These are phyloP conservation scores for Polysphondylium violaceum DNA, from an alignment of 78 protist species.

Conservation along the genomic window DNA sequence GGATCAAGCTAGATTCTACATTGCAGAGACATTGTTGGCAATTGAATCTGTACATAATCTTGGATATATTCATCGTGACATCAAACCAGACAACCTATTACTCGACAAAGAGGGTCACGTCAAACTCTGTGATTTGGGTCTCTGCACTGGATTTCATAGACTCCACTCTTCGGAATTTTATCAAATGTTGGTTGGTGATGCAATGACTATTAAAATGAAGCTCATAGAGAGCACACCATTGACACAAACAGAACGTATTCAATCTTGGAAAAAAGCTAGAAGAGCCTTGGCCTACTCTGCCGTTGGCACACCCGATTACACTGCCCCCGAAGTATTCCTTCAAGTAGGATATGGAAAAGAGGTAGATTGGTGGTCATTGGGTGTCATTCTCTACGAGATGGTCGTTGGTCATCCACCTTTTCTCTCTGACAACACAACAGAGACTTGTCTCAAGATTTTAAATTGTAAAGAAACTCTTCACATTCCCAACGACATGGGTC, in stretches of 20 bases:
- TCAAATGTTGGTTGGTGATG: constrained; percentile 70
- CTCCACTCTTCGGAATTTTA: constrained; percentile 73
- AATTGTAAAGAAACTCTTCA: constrained; percentile 77
- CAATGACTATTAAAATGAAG: constrained; percentile 68
- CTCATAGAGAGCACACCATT: constrained; percentile 44
- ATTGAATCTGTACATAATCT: constrained; percentile 88
- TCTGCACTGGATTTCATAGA: constrained; percentile 81
- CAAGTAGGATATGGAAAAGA: constrained; percentile 89
- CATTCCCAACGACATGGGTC: constrained; percentile 36
- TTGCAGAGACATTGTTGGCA: constrained; percentile 90
- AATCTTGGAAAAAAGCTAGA: constrained; percentile 79
- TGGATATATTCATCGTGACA: constrained; percentile 88
- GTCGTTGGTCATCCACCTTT: constrained; percentile 92
- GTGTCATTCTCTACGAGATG: constrained; percentile 91
- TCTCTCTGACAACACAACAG: constrained; percentile 82
- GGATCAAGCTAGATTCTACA: constrained; percentile 89
- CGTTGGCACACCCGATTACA: constrained; percentile 95
- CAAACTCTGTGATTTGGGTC: constrained; percentile 73
- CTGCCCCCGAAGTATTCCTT: constrained; percentile 93
- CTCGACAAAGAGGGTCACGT: constrained; percentile 78
- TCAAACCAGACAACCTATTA: constrained; percentile 83
- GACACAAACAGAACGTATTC: constrained; percentile 74
- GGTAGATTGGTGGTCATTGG: constrained; percentile 95
- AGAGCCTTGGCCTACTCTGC: constrained; percentile 85
- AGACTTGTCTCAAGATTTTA: constrained; percentile 87